Base-by-base conservation (phyloP, 140 eudicot genomes). In the Ambrosia hybrid region DNA sequence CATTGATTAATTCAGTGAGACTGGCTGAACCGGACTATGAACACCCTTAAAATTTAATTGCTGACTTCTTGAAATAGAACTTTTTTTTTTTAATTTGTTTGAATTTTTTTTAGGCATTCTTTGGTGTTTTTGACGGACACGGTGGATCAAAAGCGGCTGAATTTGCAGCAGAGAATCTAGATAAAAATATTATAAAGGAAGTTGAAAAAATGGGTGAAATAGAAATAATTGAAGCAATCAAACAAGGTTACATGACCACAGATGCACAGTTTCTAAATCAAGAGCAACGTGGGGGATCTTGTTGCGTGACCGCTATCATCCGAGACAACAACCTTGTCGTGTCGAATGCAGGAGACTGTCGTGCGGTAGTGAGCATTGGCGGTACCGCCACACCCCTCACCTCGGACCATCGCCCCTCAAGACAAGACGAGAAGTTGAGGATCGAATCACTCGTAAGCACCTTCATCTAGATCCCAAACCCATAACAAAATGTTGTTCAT, bases 331-430 rank as follows among this genome's bases (percentile, higher is more conserved):
- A 87, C 46, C 83, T 93, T 10, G 79, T 93, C 9, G 88, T 90
- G 46, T 93, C 98, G 6, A 90, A 93, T 52, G 97, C 91, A 3
- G 98, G 98, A n/a, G 98, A 93, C 61, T 93, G 96, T 56, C 97
- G 97, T 41, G 98, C 94, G 41, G 97, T 93, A 3, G 55, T 88
- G 33, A 90, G 98, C 85, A 73, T 78, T 52, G 82, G 72, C 3
- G 98, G 97, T 30, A 41, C 70, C 3, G 98, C 94, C 1, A 91
- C 73, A 64, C 85, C 96, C 1, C 88, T 93, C 46, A 89, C 98
- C 5, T 69, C 83, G 5, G 97, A 93, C 69, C 98, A 93, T 48
- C 87, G 96, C 10, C 96, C 98, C 5, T 90, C 97, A 0, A 78
- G 97, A 84, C 80, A 71, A 26, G 97, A 93, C 21, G 98, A 93